A percentile compares a stretch with the other conserved stretches of the same genome.
Evolutionary conservation across 2,329 filamentous ascomycete genomes (phyloP).

Genomic region (Trichoderma sp.): DNA sequence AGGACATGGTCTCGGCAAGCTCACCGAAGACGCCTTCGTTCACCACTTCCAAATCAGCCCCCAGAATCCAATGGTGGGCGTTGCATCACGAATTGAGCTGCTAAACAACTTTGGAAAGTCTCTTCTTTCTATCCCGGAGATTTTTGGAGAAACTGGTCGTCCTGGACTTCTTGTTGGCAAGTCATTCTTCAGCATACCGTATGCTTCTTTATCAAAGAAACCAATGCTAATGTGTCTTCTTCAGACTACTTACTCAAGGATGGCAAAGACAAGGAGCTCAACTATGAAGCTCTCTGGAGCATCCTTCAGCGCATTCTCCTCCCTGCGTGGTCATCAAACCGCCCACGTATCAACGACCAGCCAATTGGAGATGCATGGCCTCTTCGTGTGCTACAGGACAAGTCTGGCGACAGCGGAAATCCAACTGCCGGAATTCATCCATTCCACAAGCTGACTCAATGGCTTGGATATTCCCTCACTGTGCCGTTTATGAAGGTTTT

Average conservation of each 20-base stretch:
- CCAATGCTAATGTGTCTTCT: not conserved
- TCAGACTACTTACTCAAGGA: slow-evolving; percentile 40
- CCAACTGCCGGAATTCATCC: slow-evolving; percentile 41
- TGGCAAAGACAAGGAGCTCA: slow-evolving; percentile 30
- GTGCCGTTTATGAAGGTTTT: slow-evolving; percentile 58
- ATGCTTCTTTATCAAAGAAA: no score
- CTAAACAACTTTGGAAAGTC: slow-evolving; percentile 43
- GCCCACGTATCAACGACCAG: slow-evolving; percentile 47
- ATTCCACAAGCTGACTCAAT: slow-evolving; percentile 66
- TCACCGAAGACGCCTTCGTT: slow-evolving; percentile 35
- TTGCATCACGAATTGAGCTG: slow-evolving; percentile 41
- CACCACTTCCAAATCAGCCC: slow-evolving; percentile 44
- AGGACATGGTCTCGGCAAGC: slow-evolving; percentile 31
- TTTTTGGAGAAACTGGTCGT: slow-evolving; percentile 43
- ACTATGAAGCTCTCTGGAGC: slow-evolving; percentile 42
- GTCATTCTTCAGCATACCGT: slow-evolving; percentile 15
- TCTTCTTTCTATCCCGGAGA: slow-evolving; percentile 34
- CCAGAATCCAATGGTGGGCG: slow-evolving; percentile 45
- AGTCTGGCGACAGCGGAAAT: not conserved
- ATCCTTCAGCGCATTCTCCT: slow-evolving; percentile 44
- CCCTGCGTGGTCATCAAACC: slow-evolving; percentile 47
- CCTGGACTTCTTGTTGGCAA: slow-evolving; percentile 49
- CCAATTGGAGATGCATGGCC: slow-evolving; percentile 53
- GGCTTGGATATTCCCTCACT: slow-evolving; percentile 71
- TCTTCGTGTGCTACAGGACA: slow-evolving; percentile 27